Evolutionary conservation across 805 yeast genomes (phyloP), one percentile per base, ranked within the genome.

Genomic region (Pichia membranifaciens): DNA sequence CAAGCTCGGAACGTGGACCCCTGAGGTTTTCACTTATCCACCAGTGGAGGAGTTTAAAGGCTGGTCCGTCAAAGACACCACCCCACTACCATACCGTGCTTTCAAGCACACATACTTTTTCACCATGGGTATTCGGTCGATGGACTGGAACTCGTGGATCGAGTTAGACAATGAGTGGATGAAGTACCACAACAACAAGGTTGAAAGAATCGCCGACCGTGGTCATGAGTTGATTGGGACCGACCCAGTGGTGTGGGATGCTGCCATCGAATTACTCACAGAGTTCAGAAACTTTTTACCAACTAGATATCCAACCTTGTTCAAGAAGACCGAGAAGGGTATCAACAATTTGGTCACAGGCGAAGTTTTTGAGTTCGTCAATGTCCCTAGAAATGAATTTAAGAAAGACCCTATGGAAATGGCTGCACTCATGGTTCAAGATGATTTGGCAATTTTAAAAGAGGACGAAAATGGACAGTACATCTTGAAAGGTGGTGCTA

Each of bases 131-230:
- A 81, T 81, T 38, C 66, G 87, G 52, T 67, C 67, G 49, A 75
- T 81, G 83, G 76, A 79, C 42, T 75, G 75, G 72, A 66, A 75
- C 45, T 69, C 68, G 43, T 82, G 88, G 88, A 76, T 82, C 51
- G 83, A 82, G 58, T 67, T 82, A 49, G 87, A 82, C 60, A 79
- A 78, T 50, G 81, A 82, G 62, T 82, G 84, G 84, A 53, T 55
- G 45, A 73, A 73, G 50, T 81, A 60, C 54, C 85, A 82, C 58
- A 56, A 71, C 20, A 66, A 74, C 38, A 82, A 82, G 59, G 52
- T 76, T 39, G 61, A 68, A 45, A 69, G 87, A 54, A 54, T 81
- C 41, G 64, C 57, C 21, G 73, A 71, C 50, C 66, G 67, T 50
- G 79, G 79, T 7, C 58, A 58, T 8, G 75, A 75, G 48, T 59